These are phyloP conservation scores for Apiotrichum sp. DNA, from an alignment of 1,284 basidiomycete species.

Conservation along the genomic window DNA sequence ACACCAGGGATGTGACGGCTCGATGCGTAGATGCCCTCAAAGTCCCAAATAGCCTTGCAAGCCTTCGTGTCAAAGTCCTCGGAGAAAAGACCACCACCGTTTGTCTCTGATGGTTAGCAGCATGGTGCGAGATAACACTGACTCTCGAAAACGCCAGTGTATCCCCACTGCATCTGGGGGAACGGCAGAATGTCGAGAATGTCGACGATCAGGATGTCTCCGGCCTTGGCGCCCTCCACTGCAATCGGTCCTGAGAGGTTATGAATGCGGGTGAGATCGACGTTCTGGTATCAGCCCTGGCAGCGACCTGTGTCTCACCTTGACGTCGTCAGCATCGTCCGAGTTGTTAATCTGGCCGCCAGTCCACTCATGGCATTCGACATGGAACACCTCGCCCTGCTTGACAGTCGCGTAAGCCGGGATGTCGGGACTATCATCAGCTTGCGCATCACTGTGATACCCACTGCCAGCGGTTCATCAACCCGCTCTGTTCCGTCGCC, in stretches of 20 bases:
- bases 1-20: conserved; percentile 72
- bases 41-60: conserved; percentile 73
- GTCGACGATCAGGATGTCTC: conserved; percentile 60
- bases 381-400: conserved; percentile 58
- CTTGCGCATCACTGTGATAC: no score
- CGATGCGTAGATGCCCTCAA: conserved; percentile 60
- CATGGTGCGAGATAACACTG: no score
- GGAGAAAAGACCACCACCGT: conserved; percentile 13
- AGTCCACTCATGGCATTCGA: conserved; percentile 73
- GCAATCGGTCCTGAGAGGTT: conserved; percentile 69
- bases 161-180: conserved; percentile 74
- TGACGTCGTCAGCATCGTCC: conserved; percentile 51
- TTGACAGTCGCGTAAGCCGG: conserved; percentile 19
- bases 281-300: conserved; percentile 7
- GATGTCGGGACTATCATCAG: conserved; percentile 6
- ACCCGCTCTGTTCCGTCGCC: conserved; percentile 3
- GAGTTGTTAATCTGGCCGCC: conserved; percentile 62
- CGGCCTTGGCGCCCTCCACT: conserved; percentile 67
- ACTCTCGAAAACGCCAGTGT: conserved; percentile 52
- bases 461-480: conserved; percentile 12
- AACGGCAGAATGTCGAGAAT: conserved; percentile 57
- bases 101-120: conserved; percentile 3
- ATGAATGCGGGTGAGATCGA: conserved; percentile 46
- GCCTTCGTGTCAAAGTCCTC: conserved; percentile 51
- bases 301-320: background rate